Evolutionary conservation across 192 early-diverging fungal genomes (phyloP), one percentile per base, ranked within the genome.

Genomic region (Podila verticillata): DNA sequence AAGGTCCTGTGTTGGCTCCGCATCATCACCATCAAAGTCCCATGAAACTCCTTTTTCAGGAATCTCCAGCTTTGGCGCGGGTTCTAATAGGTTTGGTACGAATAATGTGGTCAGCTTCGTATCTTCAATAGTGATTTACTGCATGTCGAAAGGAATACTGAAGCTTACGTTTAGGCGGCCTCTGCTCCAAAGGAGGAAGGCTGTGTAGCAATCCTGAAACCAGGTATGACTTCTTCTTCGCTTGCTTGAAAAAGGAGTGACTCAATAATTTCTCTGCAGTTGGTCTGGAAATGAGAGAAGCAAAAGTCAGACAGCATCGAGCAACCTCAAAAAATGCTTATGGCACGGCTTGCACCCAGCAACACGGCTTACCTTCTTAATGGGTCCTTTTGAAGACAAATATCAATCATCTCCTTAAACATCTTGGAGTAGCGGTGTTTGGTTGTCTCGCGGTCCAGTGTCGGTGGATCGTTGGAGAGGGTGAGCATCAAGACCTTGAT

Each of bases 401-500:
- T 48, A 70, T 96, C 95, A 54, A 96, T 93, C 91, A 96, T 92
- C 36, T 96, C 95, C 77, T 95, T 95, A 58, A 95, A 92, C 9
- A 84, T 39, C 75, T 90, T 95, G 4, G 91, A 85, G 70, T 91
- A 96, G 63, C 91, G 92, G 83, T 95, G 87, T 47, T 85, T 86
- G 7, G 91, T 91, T n/a, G 84, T 73, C 19, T 94, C 94, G 47
- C 93, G 87, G 39, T 93, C 92, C 66, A 96, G 72, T 9, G 95
- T 96, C 8, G 95, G 95, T 20, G 95, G 95, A 47, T 92, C 93
- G 61, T 93, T 94, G 48, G 93, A 90, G 24, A 96, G 88, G 12
- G 95, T 96, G 79, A 96, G 78, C 94, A 95, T 95, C 35, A 96
- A 75, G 4, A 96, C 93, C 87, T 96, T 96, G 60, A 96, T 72